phyloP scores from a whole-genome alignment of 2,329 filamentous ascomycete genomes.

The Diplodia sapinea region DNA sequence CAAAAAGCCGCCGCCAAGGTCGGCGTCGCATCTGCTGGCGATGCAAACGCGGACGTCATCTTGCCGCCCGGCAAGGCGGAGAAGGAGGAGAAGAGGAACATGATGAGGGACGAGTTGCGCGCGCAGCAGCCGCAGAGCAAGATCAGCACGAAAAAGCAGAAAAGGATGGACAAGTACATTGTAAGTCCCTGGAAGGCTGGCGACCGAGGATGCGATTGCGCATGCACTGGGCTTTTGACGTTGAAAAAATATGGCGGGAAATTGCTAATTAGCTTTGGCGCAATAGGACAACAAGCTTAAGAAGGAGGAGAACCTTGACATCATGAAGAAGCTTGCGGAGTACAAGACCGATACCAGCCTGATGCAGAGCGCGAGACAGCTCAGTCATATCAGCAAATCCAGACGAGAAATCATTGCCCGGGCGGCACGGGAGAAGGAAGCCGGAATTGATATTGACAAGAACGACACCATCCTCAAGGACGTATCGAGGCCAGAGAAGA shows the following conservation, averaged over 20 bases:
- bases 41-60: conserved; percentile 61
- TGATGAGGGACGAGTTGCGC: conserved; percentile 61
- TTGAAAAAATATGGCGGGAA: neutral
- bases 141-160: conserved; percentile 69
- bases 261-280: conserved; percentile 10
- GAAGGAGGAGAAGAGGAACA: conserved; percentile 58
- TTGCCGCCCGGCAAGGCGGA: conserved; percentile 58
- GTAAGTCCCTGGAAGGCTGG: conserved; percentile 44
- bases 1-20: conserved; percentile 36
- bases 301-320: conserved; percentile 86
- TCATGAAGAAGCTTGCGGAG: conserved; percentile 81
- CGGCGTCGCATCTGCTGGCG: conserved; percentile 47
- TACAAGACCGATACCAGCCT: conserved; percentile 81
- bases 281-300: conserved; percentile 81
- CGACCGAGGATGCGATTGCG: neutral
- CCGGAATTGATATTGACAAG: conserved; percentile 64
- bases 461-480: conserved; percentile 59
- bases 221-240: neutral
- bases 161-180: conserved; percentile 72
- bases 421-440: conserved; percentile 67
- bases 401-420: conserved; percentile 72
- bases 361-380: conserved; percentile 75
- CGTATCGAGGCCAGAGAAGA: conserved; percentile 41
- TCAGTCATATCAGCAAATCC: conserved; percentile 74
- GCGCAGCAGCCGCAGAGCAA: conserved; percentile 59